A percentile compares a stretch with the other conserved stretches of the same genome.
phyloP scores from a whole-genome alignment of 129 eudicot genomes.

The Flaveria ramosissima region DNA sequence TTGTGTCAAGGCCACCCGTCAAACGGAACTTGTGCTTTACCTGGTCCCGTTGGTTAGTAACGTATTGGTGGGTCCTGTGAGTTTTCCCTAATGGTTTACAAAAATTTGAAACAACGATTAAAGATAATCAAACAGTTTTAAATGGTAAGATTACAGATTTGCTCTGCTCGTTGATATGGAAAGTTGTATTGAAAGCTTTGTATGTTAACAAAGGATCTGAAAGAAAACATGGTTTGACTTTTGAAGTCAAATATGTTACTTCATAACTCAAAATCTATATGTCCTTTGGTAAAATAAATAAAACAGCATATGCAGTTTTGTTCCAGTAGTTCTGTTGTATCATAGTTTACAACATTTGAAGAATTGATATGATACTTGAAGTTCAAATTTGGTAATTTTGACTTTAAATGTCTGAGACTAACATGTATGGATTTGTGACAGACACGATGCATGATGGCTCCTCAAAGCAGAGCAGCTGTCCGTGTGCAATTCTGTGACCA shows the following conservation, averaged over 20 bases:
- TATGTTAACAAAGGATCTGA: background rate
- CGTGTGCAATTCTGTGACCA: conserved; percentile 52
- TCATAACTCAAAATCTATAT: conserved; percentile 1
- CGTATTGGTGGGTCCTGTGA: background rate
- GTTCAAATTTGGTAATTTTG: conserved; percentile 8
- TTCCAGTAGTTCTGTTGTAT: background rate
- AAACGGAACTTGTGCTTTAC: background rate
- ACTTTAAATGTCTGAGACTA: conserved; percentile 12
- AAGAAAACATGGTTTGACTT: conserved; percentile 14
- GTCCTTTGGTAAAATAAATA: background rate
- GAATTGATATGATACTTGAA: conserved; percentile 1
- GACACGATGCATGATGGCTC: conserved; percentile 56
- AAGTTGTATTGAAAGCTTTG: background rate
- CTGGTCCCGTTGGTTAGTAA: too few relatives aligned
- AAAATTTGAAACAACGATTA: background rate
- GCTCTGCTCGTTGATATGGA: background rate
- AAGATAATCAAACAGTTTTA: background rate
- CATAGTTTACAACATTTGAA: background rate
- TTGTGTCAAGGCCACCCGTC: background rate
- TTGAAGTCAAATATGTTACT: background rate
- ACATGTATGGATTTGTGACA: conserved; percentile 28
- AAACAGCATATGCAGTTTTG: background rate
- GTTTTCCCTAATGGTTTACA: background rate
- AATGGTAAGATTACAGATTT: background rate
- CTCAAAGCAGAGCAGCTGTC: conserved; percentile 53